Base-by-base conservation (phyloP, 1,284 basidiomycete species). In the Austroboletus novae-zelandiae region DNA sequence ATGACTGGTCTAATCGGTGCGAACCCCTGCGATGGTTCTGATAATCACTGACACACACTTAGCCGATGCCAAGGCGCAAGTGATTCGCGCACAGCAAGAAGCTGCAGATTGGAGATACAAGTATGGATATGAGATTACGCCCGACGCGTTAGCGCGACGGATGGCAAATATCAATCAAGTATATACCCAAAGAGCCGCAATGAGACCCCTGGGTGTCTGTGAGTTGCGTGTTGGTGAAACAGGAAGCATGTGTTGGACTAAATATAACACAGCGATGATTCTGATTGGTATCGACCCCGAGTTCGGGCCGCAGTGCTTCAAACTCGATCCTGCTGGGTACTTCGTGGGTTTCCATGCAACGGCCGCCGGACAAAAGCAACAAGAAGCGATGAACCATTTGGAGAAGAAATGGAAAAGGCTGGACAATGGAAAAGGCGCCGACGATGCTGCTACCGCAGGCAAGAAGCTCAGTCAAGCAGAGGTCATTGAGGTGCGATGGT, bases 381-480 rank as follows among this genome's bases (percentile, higher is more conserved):
- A 97, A 61, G 97, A 99, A 68, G 94, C 94, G 5, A 98, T 95
- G 84, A 99, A 98, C 71, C 91, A 92, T 65, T 78, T 99, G 50
- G 97, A 99, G 76, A 99, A 99, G 78, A 93, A 94, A 71, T 99
- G 94, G 91, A 99, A 99, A 76, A 94, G 94, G 65, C 76, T 94
- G 36, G 86, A 93, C 63, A 80, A 79, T 39, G 83, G 89, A 47
- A 74, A 73, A 50, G 83, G 89, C 48, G 79, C 83, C n/a, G 81
- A 93, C 58, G 84, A 94, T 71, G 75, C 90, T 13, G 73, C 76
- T 8, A 73, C 75, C 35, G 88, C 89, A 6, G 86, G 88, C 48
- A 79, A 83, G 71, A 79, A 75, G 2, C 73, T 92, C 46, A 73
- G 72, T 52, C 74, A 83, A 31, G 73, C 80, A 5, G 86, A 88